These are phyloP conservation scores for Diophrys appendiculata DNA, from an alignment of 73 alveolate species.

Conservation along the genomic window DNA sequence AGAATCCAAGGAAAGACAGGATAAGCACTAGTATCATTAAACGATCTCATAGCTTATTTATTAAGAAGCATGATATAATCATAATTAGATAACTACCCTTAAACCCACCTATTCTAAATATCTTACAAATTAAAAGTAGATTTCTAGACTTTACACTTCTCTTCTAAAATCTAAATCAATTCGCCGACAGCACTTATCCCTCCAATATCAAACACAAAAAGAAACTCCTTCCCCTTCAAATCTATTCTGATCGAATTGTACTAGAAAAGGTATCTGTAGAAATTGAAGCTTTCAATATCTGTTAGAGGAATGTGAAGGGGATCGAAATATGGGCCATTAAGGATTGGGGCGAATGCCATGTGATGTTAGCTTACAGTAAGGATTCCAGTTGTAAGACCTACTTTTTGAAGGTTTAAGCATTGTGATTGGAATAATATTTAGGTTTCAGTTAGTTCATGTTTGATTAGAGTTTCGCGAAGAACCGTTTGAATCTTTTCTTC, in stretches of 20 bases:
- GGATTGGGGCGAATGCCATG: conserved; percentile 24
- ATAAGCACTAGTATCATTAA: conserved; percentile 75
- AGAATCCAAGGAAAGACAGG: conserved; percentile 89
- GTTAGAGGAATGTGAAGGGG: neutral
- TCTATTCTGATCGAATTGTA: conserved; percentile 15
- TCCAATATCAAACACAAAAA: neutral
- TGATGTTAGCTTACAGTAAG: neutral
- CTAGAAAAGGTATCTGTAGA: conserved; percentile 35
- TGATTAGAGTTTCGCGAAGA: neutral
- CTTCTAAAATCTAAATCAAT: neutral
- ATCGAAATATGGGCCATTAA: conserved; percentile 33
- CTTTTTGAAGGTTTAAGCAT: neutral
- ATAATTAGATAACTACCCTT: conserved; percentile 54
- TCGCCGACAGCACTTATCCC: conserved; percentile 2
- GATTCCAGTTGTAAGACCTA: neutral
- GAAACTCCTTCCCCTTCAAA: neutral
- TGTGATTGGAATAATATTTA: neutral
- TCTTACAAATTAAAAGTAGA: neutral
- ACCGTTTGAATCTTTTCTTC: neutral
- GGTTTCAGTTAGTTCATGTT: neutral
- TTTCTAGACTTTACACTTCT: neutral
- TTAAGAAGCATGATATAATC: conserved; percentile 76
- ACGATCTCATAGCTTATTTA: conserved; percentile 61
- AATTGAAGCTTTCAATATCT: conserved; percentile 6
- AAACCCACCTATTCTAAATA: conserved; percentile 19